These are phyloP conservation scores for Lentinula raphanica DNA, from an alignment of 768 basidiomycete species.

Conservation along the genomic window DNA sequence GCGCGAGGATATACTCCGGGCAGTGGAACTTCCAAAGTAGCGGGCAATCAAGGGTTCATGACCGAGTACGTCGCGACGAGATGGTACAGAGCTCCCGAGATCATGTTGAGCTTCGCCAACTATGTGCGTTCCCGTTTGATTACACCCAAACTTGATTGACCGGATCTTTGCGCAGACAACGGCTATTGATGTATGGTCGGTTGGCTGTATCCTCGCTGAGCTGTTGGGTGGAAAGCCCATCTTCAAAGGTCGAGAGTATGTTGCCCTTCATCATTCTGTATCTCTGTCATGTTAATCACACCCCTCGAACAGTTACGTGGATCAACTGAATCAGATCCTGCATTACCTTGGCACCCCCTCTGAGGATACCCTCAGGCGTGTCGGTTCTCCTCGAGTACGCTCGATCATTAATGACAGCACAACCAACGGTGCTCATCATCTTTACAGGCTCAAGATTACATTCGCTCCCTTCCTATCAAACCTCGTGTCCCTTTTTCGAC, in stretches of 20 bases:
- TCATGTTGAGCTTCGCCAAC: constrained; percentile 96
- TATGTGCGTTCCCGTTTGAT: constrained; percentile 52
- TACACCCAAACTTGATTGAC: background rate
- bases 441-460: constrained; percentile 89
- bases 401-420: background rate
- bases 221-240: constrained; percentile 90
- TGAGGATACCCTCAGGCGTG: constrained; percentile 92
- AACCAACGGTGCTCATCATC: background rate
- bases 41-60: constrained; percentile 93
- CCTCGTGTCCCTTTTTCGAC: constrained; percentile 89
- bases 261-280: constrained; percentile 8
- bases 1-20: constrained; percentile 91
- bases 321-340: constrained; percentile 96
- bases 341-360: constrained; percentile 98
- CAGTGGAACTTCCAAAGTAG: constrained; percentile 63
- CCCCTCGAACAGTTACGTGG: constrained; percentile 74
- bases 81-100: constrained; percentile 98
- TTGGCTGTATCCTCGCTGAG: constrained; percentile 94
- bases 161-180: constrained; percentile 54
- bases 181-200: constrained; percentile 93
- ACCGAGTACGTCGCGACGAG: constrained; percentile 99
- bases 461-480: constrained; percentile 95
- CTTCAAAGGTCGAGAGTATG: constrained; percentile 95
- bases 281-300: constrained; percentile 4
- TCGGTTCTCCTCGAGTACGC: constrained; percentile 88